Conservation (phyloP, 108 stramenopile genomes). For the Licmophora abbreviata region DNA sequence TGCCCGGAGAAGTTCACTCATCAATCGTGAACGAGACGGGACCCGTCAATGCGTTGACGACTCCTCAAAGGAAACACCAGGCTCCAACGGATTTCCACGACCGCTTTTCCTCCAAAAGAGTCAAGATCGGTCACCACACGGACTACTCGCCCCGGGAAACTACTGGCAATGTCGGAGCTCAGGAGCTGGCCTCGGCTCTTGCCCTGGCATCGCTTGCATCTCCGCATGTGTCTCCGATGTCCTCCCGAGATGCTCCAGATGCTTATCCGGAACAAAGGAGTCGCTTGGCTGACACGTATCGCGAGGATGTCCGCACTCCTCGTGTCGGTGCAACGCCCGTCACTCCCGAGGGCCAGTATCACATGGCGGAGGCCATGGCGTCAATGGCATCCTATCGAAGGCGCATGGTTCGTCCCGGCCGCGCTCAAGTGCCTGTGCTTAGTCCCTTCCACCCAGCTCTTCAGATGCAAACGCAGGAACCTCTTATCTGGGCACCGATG, state of each 20-base stretch:
- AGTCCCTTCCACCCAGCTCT: neutral
- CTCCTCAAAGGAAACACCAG: constrained; percentile 1
- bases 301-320: neutral
- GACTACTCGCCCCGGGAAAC: too few species aligned
- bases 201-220: constrained; percentile 27
- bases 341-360: neutral
- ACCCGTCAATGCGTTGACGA: too few species aligned
- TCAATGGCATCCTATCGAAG: neutral
- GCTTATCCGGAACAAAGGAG: neutral
- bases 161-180: too few species aligned
- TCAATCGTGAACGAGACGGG: too few species aligned
- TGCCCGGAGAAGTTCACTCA: too few species aligned
- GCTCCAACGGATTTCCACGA: neutral
- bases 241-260: constrained; percentile 2
- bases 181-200: constrained; percentile 24
- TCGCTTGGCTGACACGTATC: neutral
- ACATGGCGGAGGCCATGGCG: neutral
- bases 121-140: too few species aligned
- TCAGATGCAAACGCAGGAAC: neutral
- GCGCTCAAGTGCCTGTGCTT: too few species aligned
- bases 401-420: neutral
- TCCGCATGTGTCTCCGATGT: neutral
- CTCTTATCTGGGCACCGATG: too few species aligned
- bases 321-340: neutral
- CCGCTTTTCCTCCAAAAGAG: too few species aligned